Conservation (phyloP, 2,329 filamentous ascomycete genomes). For the Aspergillus fumigatus region DNA sequence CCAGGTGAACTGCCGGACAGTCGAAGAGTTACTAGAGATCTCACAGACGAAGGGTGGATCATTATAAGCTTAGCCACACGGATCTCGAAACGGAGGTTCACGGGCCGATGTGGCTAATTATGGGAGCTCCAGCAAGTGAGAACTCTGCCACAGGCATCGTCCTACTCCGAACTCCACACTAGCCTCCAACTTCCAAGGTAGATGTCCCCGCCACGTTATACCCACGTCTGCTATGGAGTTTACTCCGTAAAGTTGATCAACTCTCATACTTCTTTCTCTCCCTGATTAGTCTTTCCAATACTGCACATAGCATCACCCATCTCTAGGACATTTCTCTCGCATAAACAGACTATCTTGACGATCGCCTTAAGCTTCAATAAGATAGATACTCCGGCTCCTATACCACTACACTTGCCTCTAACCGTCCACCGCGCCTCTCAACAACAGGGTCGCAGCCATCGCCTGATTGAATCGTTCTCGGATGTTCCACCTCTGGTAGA, state of each 20-base stretch:
- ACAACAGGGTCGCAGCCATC: not conserved
- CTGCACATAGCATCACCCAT: not conserved
- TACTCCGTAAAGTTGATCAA: not conserved
- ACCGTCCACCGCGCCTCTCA: not conserved
- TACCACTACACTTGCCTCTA: not conserved
- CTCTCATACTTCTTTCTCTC: not conserved
- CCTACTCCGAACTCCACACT: not conserved
- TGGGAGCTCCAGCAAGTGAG: not conserved
- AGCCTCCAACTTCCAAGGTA: not conserved
- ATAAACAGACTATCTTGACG: not conserved
- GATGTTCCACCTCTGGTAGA: not conserved
- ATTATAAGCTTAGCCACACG: not conserved
- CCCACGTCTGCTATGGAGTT: not conserved
- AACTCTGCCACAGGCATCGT: not conserved
- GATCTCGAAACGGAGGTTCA: constrained; percentile 11
- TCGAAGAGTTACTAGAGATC: not conserved
- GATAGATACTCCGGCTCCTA: not conserved
- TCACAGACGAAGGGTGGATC: constrained; percentile 1
- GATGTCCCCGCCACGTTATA: not conserved
- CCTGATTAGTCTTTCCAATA: not conserved
- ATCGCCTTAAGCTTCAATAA: not conserved
- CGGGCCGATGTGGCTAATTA: constrained; percentile 13
- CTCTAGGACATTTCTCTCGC: not conserved
- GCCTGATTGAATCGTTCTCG: not conserved
- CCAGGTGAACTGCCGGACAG: not conserved